Evolutionary conservation across 345 rosid genomes (phyloP).

Genomic region (Xanthoceras sorbifolium): DNA sequence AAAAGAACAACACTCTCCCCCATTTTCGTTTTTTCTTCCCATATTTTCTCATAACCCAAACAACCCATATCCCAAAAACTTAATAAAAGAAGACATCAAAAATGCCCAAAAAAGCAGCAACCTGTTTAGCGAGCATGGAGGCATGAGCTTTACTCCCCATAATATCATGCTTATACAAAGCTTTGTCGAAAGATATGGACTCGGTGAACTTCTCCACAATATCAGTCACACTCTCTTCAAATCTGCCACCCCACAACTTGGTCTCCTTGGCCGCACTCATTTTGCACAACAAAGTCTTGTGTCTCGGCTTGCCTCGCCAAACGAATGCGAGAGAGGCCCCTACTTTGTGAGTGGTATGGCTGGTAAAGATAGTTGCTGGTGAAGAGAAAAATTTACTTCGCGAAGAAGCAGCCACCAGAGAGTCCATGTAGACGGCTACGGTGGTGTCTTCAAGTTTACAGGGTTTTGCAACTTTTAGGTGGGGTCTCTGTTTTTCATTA

Average conservation of each 20-base stretch:
- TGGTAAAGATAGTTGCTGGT: background rate
- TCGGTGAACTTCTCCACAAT: conserved; percentile 92
- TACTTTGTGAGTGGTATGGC: background rate
- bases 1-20: background rate
- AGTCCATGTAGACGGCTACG: conserved; percentile 37
- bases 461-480: too few relatives aligned
- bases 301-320: conserved; percentile 31
- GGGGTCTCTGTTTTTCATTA: too few relatives aligned
- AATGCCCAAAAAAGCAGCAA: conserved; percentile 17
- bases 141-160: conserved; percentile 97
- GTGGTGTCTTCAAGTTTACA: too few relatives aligned
- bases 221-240: conserved; percentile 83
- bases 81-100: background rate
- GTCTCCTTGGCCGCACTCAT: conserved; percentile 61
- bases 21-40: background rate
- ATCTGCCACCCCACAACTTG: conserved; percentile 98
- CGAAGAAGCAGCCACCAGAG: conserved; percentile 28
- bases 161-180: conserved; percentile 82
- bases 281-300: conserved; percentile 38
- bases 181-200: conserved; percentile 85
- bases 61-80: conserved; percentile 3
- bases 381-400: conserved; percentile 25
- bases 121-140: conserved; percentile 88
- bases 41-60: conserved; percentile 12
- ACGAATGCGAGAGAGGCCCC: conserved; percentile 19